Evolutionary conservation across 2,329 filamentous ascomycete species (phyloP).

Genomic region (Byssochlamys sp.): DNA sequence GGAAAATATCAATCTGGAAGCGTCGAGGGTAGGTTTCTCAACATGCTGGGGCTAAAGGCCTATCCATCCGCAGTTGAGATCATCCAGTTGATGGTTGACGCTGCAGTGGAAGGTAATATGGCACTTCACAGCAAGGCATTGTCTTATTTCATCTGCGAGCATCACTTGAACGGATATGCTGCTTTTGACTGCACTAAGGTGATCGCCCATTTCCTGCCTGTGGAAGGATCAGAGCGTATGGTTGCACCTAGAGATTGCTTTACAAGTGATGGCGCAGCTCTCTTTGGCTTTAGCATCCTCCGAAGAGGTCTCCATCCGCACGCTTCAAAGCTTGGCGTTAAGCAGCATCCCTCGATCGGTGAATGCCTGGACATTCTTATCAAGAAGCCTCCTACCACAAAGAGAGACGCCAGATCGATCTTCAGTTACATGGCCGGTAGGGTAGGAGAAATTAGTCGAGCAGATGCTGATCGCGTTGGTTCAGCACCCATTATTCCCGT

Average conservation of each 20-base stretch:
- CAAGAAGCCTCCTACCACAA: slow-evolving; percentile 59
- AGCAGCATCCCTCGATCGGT: slow-evolving; percentile 66
- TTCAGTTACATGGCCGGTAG: slow-evolving; percentile 79
- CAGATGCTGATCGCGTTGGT: slow-evolving; percentile 51
- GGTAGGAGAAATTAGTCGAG: slow-evolving; percentile 59
- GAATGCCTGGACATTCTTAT: slow-evolving; percentile 67
- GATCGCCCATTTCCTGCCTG: slow-evolving; percentile 57
- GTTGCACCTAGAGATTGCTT: slow-evolving; percentile 70
- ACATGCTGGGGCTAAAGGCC: slow-evolving; percentile 60
- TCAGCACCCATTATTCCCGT: slow-evolving; percentile 66
- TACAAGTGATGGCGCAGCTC: slow-evolving; percentile 63
- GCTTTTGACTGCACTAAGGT: slow-evolving; percentile 50
- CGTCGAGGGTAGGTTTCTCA: slow-evolving; percentile 65
- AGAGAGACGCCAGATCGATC: slow-evolving; percentile 56
- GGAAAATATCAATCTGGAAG: slow-evolving; percentile 57
- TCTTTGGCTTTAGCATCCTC: slow-evolving; percentile 74
- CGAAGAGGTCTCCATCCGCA: slow-evolving; percentile 67
- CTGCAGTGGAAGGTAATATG: slow-evolving; percentile 42
- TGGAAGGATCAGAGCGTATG: slow-evolving; percentile 56
- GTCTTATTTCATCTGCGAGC: slow-evolving; percentile 72
- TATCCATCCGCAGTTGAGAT: slow-evolving; percentile 65
- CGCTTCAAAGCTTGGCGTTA: slow-evolving; percentile 76
- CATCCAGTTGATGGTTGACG: slow-evolving; percentile 64
- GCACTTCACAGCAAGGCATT: slow-evolving; percentile 59
- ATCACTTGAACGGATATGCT: slow-evolving; percentile 67